Conservation (phyloP, 257 asterid species). For the Plantago ovata region DNA sequence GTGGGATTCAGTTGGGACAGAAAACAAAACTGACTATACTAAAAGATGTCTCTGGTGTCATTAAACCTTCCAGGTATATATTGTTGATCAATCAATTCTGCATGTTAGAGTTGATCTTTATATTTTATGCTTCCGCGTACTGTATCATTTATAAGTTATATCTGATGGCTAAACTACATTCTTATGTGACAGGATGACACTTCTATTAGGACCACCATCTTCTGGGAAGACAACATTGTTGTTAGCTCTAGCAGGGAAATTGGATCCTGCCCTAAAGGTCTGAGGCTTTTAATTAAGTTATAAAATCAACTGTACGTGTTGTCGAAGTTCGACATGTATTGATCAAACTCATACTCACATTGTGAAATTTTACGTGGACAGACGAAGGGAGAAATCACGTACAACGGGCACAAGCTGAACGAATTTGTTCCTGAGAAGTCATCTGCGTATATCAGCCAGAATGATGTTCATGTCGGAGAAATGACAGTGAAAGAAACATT, state of each 20-base stretch:
- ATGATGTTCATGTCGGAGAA: slow-evolving; percentile 86
- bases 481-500: slow-evolving; percentile 95
- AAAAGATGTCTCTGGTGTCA: slow-evolving; percentile 50
- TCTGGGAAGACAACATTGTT: slow-evolving; percentile 68
- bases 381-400: slow-evolving; percentile 69
- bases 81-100: background rate
- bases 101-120: no score
- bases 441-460: slow-evolving; percentile 92
- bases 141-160: background rate
- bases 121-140: background rate
- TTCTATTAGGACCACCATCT: slow-evolving; percentile 62
- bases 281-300: slow-evolving; percentile 3
- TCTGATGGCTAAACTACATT: background rate
- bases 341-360: background rate
- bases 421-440: slow-evolving; percentile 87
- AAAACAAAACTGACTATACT: slow-evolving; percentile 51
- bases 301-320: background rate
- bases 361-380: slow-evolving; percentile 23
- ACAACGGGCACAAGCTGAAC: slow-evolving; percentile 63
- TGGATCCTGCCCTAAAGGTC: slow-evolving; percentile 60
- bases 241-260: slow-evolving; percentile 65
- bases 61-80: slow-evolving; percentile 60
- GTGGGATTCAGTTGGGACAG: slow-evolving; percentile 38
- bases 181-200: slow-evolving; percentile 54
- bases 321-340: background rate